These are phyloP conservation scores for Aspergillus ustus DNA, from an alignment of 2,329 filamentous ascomycete genomes.

Conservation along the genomic window DNA sequence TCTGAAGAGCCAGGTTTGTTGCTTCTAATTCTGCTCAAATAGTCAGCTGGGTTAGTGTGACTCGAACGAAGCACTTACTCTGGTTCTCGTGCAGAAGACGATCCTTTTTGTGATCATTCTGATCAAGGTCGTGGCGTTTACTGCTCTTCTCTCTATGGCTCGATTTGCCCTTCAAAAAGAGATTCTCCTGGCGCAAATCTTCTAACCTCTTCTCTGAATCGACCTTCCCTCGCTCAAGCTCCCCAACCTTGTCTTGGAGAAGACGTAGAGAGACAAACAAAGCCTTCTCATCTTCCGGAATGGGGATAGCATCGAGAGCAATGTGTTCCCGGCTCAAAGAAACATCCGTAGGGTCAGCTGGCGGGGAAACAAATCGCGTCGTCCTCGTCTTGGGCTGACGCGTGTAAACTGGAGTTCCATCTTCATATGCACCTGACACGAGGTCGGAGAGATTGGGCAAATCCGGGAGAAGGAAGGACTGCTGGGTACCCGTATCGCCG, in stretches of 20 bases:
- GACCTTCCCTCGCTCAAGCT: slow-evolving; percentile 61
- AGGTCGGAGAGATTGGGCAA: slow-evolving; percentile 65
- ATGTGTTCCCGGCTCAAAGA: slow-evolving; percentile 46
- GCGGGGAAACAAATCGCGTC: slow-evolving; percentile 60
- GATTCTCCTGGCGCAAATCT: slow-evolving; percentile 58
- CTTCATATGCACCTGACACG: slow-evolving; percentile 62
- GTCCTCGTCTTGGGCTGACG: slow-evolving; percentile 54
- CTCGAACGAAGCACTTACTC: slow-evolving; percentile 33
- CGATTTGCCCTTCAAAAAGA: slow-evolving; percentile 53
- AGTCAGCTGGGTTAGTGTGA: slow-evolving; percentile 29
- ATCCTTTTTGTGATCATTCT: slow-evolving; percentile 46
- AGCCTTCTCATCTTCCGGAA: slow-evolving; percentile 66
- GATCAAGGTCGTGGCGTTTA: slow-evolving; percentile 46
- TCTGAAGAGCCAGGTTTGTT: slow-evolving; percentile 58
- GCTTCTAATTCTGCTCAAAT: slow-evolving; percentile 52
- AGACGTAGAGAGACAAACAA: slow-evolving; percentile 65
- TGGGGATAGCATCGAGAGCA: slow-evolving; percentile 58
- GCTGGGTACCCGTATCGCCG: slow-evolving; percentile 57
- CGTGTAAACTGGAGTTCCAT: slow-evolving; percentile 62
- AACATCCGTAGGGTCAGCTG: slow-evolving; percentile 38
- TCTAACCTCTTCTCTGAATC: slow-evolving; percentile 55
- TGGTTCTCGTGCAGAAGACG: slow-evolving; percentile 43
- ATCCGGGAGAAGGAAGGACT: slow-evolving; percentile 66
- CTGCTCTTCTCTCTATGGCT: slow-evolving; percentile 42
- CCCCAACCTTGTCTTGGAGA: slow-evolving; percentile 61